Evolutionary conservation across 208 protist genomes (phyloP).

Genomic region (Trypanosoma melophagium): DNA sequence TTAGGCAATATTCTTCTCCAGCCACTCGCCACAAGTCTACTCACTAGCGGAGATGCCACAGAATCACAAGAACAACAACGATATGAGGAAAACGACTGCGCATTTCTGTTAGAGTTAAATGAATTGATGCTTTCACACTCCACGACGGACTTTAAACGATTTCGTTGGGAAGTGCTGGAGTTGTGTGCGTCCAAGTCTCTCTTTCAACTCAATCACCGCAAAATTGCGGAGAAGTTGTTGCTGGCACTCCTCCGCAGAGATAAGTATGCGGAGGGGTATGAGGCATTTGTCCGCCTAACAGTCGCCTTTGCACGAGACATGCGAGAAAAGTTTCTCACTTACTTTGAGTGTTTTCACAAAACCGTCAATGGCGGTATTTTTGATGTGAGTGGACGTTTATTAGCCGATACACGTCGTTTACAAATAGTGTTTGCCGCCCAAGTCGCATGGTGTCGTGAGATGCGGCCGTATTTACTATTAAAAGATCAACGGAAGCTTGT

Average conservation of each 20-base stretch:
- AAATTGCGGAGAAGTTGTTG: constrained; percentile 78
- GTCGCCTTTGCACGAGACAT: constrained; percentile 85
- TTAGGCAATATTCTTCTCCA: constrained; percentile 75
- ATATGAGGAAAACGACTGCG: constrained; percentile 23
- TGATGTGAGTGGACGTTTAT: constrained; percentile 57
- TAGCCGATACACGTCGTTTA: constrained; percentile 66
- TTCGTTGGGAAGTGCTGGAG: constrained; percentile 77
- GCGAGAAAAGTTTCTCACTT: constrained; percentile 67
- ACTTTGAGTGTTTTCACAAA: constrained; percentile 86
- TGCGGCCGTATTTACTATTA: constrained; percentile 56
- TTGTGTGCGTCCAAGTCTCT: constrained; percentile 68
- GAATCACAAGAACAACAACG: neutral
- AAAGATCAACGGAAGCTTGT: constrained; percentile 34
- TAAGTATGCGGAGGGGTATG: constrained; percentile 66
- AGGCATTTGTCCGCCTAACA: constrained; percentile 77
- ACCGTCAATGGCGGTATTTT: constrained; percentile 78
- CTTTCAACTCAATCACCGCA: constrained; percentile 68
- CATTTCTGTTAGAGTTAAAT: constrained; percentile 84
- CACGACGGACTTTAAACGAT: constrained; percentile 83
- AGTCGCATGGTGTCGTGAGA: constrained; percentile 84
- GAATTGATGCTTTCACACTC: constrained; percentile 77
- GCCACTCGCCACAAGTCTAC: constrained; percentile 30
- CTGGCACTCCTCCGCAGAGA: constrained; percentile 52
- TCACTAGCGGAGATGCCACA: neutral
- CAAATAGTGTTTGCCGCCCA: constrained; percentile 85